Evolutionary conservation across 192 early-diverging fungal species (phyloP), one percentile per base, ranked within the genome.

Genomic region (Linnemannia schmuckeri): DNA sequence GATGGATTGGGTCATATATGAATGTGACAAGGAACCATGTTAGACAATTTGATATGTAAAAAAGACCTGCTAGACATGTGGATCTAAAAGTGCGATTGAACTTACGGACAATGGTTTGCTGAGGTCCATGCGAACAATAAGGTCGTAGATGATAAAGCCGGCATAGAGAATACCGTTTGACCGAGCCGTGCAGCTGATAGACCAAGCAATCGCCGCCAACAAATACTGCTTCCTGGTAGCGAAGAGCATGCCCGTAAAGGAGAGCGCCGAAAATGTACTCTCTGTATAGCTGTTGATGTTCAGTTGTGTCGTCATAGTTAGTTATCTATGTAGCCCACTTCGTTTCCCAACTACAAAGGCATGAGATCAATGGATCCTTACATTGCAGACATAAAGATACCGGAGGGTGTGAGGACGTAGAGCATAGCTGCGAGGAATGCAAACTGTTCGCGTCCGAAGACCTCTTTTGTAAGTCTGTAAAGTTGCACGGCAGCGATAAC

Each of bases 371-470:
- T 10, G 33, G 72, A 35, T 61, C 4, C 79, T 75, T 75, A 89
- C 82, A 96, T 91, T 6, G 96, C 89, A 20, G 97, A 96, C 94
- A 98, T 95, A 79, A 99, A 98, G 71, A 97, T 92, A 18, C 93
- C 92, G 13, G 96, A 92, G 9, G 97, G 97, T 6, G 95, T 94
- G 38, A 96, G 73, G 73, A 91, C 92, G 81, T 94, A 99, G 20
- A 96, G 90, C 38, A 97, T 73, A 0, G 95, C 92, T 9, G 96
- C 90, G 3, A 93, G 63, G 37, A 88, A 93, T 13, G 96, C 94
- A 46, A 96, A 88, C 30, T 87, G 87, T 73, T 94, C 89, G 33
- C 61, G 73, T 38, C 85, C 84, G 86, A 92, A 86, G 33, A 89
- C 75, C 30, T 73, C 41, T 4, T 82, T 81, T 13, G 71, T 75